Conservation (phyloP, 768 basidiomycete species). For the Lactarius trivialis region DNA sequence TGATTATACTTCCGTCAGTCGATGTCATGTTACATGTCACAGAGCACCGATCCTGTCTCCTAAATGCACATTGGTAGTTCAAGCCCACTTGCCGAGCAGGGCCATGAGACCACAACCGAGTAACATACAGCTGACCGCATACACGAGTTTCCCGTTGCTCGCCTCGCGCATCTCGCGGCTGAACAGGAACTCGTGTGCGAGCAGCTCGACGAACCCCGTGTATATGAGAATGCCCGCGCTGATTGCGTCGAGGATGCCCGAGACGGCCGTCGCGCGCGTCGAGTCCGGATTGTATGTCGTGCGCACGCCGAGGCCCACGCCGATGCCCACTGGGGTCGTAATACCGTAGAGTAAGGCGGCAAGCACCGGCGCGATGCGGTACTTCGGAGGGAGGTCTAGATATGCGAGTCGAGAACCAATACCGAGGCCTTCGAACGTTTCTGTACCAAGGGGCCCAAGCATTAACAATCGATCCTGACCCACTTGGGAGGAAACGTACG, state of each 20-base stretch:
- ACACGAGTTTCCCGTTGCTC: slow-evolving; percentile 57
- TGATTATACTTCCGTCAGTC: neutral
- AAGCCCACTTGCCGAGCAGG: slow-evolving; percentile 86
- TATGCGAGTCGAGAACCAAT: slow-evolving; percentile 84
- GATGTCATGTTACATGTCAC: neutral
- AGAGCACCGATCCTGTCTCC: neutral
- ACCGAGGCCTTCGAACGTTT: slow-evolving; percentile 92
- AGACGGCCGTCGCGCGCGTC: slow-evolving; percentile 70
- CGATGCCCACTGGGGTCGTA: slow-evolving; percentile 85
- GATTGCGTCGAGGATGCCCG: slow-evolving; percentile 77
- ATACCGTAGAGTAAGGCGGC: slow-evolving; percentile 65
- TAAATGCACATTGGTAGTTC: neutral
- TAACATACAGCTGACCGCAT: slow-evolving; percentile 73
- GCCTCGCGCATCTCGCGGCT: slow-evolving; percentile 78
- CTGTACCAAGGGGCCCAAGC: slow-evolving; percentile 35
- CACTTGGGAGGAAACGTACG: slow-evolving; percentile 45
- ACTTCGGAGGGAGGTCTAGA: slow-evolving; percentile 52
- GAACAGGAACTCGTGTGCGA: slow-evolving; percentile 94
- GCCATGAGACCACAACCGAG: slow-evolving; percentile 86
- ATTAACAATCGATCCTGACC: neutral
- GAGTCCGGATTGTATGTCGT: slow-evolving; percentile 76
- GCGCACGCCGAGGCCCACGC: slow-evolving; percentile 70
- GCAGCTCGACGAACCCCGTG: slow-evolving; percentile 82
- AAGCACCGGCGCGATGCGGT: slow-evolving; percentile 48
- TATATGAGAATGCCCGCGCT: slow-evolving; percentile 86